Base-by-base conservation (phyloP, 2,329 filamentous ascomycete genomes). In the Aspergillus carbonarius region DNA sequence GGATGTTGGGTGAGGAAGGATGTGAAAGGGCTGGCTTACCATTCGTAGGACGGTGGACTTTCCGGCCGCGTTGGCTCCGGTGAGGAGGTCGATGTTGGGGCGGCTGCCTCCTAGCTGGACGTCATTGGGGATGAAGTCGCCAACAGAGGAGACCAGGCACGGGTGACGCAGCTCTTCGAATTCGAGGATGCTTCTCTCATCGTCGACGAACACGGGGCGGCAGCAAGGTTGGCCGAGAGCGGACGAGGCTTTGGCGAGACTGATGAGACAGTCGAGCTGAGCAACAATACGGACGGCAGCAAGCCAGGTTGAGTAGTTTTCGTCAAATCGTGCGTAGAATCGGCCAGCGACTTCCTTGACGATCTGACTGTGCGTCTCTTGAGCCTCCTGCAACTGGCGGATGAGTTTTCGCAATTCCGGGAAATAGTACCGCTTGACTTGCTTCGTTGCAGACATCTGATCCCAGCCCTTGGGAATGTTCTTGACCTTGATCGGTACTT, bases 31-130 rank as follows among this genome's bases (percentile, higher is more conserved):
- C 2, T 74, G 84, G 77, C 79, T 20, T 23, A 91, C 89, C 95
- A 98, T 98, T 70, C 95, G 87, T 32, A 99, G 83, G 44, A 99
- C 86, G 1, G 95, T 99, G 1, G 95, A 98, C 78, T 99, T 99
- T 71, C 95, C 95, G 50, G 95, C 95, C 8, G 95, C 95, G 70
- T 99, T 99, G 60, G 95, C 95, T 72, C 95, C 95, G 1, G 95
- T 99, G 39, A 99, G 84, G 30, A 99, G 81, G 67, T 91, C 92
- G 67, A 99, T 93, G 68, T 93, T 97, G 54, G 92, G 82, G 7
- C 83, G 81, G 9, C 88, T 81, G 5, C 95, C 95, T 60, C 95
- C 95, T 3, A 99, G 86, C 59, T 86, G 86, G 63, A 99, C 86
- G 71, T 97, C 90, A 69, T 99, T 99, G 4, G 95, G 95, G 61